These are phyloP conservation scores for Phytopythium montanum DNA, from an alignment of 352 stramenopile genomes.

Conservation along the genomic window DNA sequence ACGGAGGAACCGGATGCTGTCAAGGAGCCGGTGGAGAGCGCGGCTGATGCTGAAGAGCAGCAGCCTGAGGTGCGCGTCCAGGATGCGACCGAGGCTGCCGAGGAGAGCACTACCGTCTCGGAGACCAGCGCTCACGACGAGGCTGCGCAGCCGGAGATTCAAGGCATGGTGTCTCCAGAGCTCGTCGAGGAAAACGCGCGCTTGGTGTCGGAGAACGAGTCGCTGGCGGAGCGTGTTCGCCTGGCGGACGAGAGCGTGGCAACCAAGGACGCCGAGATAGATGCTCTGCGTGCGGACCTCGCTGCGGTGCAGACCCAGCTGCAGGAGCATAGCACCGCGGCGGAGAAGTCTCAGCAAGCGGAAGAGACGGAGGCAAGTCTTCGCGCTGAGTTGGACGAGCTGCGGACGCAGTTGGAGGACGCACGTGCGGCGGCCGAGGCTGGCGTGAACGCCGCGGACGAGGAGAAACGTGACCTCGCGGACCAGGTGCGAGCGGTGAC, in stretches of 20 bases:
- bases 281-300: conserved; percentile 30
- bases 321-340: conserved; percentile 20
- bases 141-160: conserved; percentile 14
- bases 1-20: background rate
- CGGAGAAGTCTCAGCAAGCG: conserved; percentile 17
- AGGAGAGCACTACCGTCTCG: conserved; percentile 9
- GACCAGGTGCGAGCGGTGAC: conserved; percentile 25
- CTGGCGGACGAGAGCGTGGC: conserved; percentile 14
- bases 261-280: conserved; percentile 36
- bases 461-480: conserved; percentile 20
- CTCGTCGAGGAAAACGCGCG: conserved; percentile 41
- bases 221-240: conserved; percentile 31
- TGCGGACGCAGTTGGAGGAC: conserved; percentile 17
- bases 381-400: conserved; percentile 14
- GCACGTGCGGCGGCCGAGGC: conserved; percentile 14
- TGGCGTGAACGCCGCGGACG: conserved; percentile 9
- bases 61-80: conserved; percentile 9
- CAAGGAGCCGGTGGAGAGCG: background rate
- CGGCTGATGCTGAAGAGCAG: background rate
- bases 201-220: conserved; percentile 33
- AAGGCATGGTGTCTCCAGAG: conserved; percentile 19
- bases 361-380: conserved; percentile 24
- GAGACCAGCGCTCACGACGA: background rate
- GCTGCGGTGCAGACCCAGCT: conserved; percentile 29
- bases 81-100: conserved; percentile 16